Evolutionary conservation across 352 stramenopile genomes (phyloP).

Genomic region (Blastocystis sp.): DNA sequence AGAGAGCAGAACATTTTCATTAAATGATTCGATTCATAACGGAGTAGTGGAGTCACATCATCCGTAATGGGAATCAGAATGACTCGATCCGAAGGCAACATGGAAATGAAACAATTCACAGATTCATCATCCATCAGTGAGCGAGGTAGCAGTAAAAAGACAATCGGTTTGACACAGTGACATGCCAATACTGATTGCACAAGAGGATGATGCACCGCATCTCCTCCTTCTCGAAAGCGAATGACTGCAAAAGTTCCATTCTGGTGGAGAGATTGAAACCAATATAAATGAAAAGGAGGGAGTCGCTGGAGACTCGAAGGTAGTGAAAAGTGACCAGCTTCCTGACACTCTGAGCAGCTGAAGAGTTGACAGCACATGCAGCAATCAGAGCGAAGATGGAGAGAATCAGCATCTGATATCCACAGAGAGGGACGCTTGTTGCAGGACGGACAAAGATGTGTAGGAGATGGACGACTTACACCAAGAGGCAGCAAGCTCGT

Average conservation of each 20-base stretch:
- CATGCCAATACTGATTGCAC: background rate
- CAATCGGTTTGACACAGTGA: background rate
- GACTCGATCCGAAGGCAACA: background rate
- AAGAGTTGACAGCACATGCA: constrained; percentile 34
- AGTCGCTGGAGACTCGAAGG: background rate
- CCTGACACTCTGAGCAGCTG: background rate
- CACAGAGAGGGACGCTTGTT: background rate
- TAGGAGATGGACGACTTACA: background rate
- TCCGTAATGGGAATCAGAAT: background rate
- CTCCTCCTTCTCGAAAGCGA: background rate
- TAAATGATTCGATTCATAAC: background rate
- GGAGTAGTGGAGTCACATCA: background rate
- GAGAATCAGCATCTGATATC: background rate
- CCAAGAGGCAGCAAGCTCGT: background rate
- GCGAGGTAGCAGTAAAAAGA: background rate
- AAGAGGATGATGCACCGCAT: background rate
- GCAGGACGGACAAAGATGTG: background rate
- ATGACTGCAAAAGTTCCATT: background rate
- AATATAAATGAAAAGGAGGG: background rate
- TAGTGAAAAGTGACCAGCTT: background rate
- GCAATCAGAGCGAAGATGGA: background rate
- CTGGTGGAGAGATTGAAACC: background rate
- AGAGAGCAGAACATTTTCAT: constrained; percentile 11
- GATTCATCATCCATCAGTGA: background rate
- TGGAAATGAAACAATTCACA: background rate